Evolutionary conservation across 2,329 filamentous ascomycete genomes (phyloP).

Genomic region (Aureobasidium leucospermi): DNA sequence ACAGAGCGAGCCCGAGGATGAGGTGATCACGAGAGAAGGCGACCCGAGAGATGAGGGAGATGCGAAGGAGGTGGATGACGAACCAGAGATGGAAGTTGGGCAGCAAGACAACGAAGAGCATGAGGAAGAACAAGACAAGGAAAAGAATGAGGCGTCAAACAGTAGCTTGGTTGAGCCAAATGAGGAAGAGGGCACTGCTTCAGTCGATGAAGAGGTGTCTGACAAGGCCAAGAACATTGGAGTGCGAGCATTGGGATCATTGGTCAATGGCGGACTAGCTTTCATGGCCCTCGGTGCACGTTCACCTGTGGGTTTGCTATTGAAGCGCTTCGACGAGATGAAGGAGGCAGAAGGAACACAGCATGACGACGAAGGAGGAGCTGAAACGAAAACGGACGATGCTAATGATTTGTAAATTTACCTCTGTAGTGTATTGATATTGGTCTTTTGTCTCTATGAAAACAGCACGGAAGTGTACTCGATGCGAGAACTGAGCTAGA

Average conservation of each 20-base stretch:
- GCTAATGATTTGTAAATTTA: background rate
- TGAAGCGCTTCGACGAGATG: background rate
- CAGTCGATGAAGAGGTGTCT: background rate
- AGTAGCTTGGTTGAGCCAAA: too few species aligned
- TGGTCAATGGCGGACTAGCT: constrained; percentile 1
- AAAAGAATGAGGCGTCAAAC: background rate
- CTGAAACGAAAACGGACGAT: background rate
- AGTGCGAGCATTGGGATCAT: background rate
- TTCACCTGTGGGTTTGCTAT: constrained; percentile 1
- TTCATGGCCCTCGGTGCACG: background rate
- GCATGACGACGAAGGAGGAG: background rate
- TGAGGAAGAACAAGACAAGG: background rate
- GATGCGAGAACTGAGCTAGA: too few species aligned
- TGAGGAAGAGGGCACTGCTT: background rate
- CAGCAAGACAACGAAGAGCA: background rate
- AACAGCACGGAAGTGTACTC: too few species aligned
- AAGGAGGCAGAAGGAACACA: background rate
- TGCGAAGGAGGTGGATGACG: background rate
- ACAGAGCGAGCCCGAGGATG: background rate
- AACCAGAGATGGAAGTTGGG: background rate
- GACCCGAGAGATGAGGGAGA: background rate
- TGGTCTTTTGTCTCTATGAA: too few species aligned
- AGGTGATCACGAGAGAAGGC: background rate
- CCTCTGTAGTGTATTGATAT: background rate
- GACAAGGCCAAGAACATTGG: background rate